Base-by-base conservation (phyloP, 2,329 filamentous ascomycete genomes). In the Fusarium sp. region DNA sequence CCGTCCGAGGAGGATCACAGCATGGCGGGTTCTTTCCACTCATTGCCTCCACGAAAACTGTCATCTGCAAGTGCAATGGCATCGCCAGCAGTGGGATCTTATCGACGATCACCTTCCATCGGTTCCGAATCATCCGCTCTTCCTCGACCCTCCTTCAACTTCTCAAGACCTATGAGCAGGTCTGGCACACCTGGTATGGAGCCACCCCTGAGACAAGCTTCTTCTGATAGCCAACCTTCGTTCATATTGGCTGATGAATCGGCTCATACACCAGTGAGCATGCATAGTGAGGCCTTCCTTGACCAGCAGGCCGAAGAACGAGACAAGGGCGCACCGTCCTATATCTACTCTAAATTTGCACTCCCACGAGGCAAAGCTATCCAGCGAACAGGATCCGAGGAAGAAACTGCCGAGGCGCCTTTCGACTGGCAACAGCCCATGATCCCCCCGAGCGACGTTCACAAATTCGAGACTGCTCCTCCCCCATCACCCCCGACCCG, bases 141-240 rank as follows among this genome's bases (percentile, higher is more conserved):
- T 38, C 89, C 91, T 15, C 88, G 91, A 18, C 92, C 94, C 1
- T 89, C 92, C 0, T 95, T 97, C 81, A 98, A 99, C 80, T 98
- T 98, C 79, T 98, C 96, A 1, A 88, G 96, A 45, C 96, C 96
- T 1, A 82, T 97, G 65, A 98, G 95, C 79, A 87, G 91, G 76
- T 87, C 90, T 65, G 89, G 89, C 66, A 90, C 87, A 15, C 88
- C 88, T 18, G 81, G 76, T 46, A 82, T 86, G 71, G 88, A 91
- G n/a, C 79, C 82, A 45, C 88, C 89, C 49, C 84, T 85, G 12
- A 84, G 89, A 38, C 89, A 92, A 76, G 84, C 87, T 10, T 91
- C 90, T 22, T 88, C 86, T 8, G 90, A 92, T 73, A 92, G 89
- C 74, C 90, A 92, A 65, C 86, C 87, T 1, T 90, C 89, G 6